Percentiles rank a stretch among this genome's conserved stretches.
phyloP scores from a whole-genome alignment of 352 stramenopile species.

The Chrysophaeum taylorii region DNA sequence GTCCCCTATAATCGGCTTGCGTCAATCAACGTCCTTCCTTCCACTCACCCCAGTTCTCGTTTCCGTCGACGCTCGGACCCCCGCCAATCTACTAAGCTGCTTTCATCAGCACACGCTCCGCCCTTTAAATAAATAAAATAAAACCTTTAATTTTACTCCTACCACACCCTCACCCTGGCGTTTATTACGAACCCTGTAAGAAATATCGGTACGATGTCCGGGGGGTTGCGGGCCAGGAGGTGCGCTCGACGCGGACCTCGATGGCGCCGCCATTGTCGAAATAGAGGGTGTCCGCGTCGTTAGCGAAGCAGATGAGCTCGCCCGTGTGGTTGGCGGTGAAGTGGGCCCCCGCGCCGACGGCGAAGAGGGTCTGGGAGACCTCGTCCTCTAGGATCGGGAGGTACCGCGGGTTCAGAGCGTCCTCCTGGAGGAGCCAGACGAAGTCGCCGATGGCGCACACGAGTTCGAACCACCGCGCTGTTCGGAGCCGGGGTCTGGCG shows the following conservation, averaged over 20 bases:
- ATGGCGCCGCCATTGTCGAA: constrained; percentile 34
- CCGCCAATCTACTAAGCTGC: too few relatives aligned
- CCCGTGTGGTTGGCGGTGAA: constrained; percentile 30
- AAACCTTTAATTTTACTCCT: too few relatives aligned
- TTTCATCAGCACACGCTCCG: too few relatives aligned
- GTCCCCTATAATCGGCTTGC: too few relatives aligned
- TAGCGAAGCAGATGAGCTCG: constrained; percentile 43
- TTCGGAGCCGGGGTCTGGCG: constrained; percentile 7
- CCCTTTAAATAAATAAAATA: too few relatives aligned
- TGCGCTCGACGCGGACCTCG: constrained; percentile 30
- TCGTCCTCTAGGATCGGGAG: constrained; percentile 30
- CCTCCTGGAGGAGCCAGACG: constrained; percentile 21
- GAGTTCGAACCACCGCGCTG: constrained; percentile 32
- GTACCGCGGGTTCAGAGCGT: constrained; percentile 11
- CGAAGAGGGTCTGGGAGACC: constrained; percentile 27
- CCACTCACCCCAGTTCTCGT: too few relatives aligned
- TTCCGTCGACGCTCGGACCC: too few relatives aligned
- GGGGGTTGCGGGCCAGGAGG: constrained; percentile 32
- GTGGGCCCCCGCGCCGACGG: constrained; percentile 23
- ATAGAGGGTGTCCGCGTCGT: constrained; percentile 40
- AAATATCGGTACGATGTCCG: too few relatives aligned
- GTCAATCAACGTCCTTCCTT: too few relatives aligned
- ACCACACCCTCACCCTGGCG: too few relatives aligned
- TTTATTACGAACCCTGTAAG: too few relatives aligned
- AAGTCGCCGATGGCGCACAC: constrained; percentile 37